Base-by-base conservation (phyloP, 306 rosid genomes). In the Quercus gilva region DNA sequence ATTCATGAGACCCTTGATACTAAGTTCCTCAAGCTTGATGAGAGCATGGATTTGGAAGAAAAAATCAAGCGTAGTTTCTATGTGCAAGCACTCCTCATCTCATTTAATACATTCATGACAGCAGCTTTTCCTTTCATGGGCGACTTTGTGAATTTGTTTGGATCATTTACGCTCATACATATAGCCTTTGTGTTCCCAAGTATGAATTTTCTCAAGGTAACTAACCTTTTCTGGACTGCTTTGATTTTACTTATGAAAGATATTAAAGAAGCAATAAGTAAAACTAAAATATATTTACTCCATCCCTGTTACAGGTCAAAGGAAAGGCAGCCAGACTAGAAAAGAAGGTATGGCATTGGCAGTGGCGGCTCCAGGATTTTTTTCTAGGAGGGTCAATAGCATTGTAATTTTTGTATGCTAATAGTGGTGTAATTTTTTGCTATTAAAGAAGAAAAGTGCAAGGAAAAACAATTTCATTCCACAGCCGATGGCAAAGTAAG, bases 51-150 rank as follows among this genome's bases (percentile, higher is more conserved):
- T 74, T 79, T 85, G 0, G 77, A 80, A 74, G 57, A 72, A 73
- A 90, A 90, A 79, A n/a, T 82, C 58, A 86, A 37, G 55, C 77
- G 82, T 1, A 78, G 87, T 19, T 83, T 90, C 80, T 69, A 82
- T 10, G 10, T 90, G 1, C 79, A 88, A 2, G 33, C 43, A 2
- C 17, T 68, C 43, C 82, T 86, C 89, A 83, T 76, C 37, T 6
- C 76, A 3, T 84, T 75, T 12, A 88, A 88, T 23, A 84, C 89
- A 21, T 75, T 90, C 0, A 79, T 90, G 15, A 52, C 88, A 21
- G 89, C 91, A 1, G 90, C 89, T 18, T 61, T 90, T 71, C 89
- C 94, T 74, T 90, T 90, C 74, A 86, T 90, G 79, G 89, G 87
- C 1, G 88, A 90, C 63, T 90, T 90, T 37, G 87, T 90, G 23